Percentiles rank a stretch among this genome's conserved stretches.
These are phyloP conservation scores for Hanseniaspora osmophila DNA, from an alignment of 805 yeast species.

Conservation along the genomic window DNA sequence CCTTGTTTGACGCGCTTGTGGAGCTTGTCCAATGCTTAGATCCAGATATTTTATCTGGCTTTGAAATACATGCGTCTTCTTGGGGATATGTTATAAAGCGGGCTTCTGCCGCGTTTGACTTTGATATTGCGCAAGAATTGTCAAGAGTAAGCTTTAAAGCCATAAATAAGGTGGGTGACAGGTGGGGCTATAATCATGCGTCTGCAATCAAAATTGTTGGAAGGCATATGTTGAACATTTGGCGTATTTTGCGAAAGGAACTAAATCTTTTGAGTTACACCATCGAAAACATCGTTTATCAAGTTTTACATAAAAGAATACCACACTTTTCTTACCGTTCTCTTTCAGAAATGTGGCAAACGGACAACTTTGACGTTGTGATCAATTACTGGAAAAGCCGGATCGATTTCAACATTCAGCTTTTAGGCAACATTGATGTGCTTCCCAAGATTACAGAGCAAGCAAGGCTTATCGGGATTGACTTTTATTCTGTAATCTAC, in stretches of 20 bases:
- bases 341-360: constrained; percentile 34
- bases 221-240: constrained; percentile 68
- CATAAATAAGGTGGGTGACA: constrained; percentile 43
- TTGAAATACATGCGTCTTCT: constrained; percentile 61
- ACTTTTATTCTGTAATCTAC: constrained; percentile 72
- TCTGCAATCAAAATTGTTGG: constrained; percentile 60
- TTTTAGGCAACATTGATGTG: constrained; percentile 50
- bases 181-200: constrained; percentile 75
- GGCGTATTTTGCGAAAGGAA: constrained; percentile 63
- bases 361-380: constrained; percentile 15
- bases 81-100: constrained; percentile 87
- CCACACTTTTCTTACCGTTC: constrained; percentile 44
- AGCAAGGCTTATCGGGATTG: constrained; percentile 77
- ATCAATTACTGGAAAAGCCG: constrained; percentile 34
- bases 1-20: constrained; percentile 41
- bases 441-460: constrained; percentile 64
- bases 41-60: constrained; percentile 82
- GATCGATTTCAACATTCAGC: constrained; percentile 26
- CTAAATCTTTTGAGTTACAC: constrained; percentile 52
- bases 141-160: constrained; percentile 42
- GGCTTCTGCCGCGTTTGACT: constrained; percentile 28
- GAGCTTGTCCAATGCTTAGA: constrained; percentile 48
- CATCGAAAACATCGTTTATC: constrained; percentile 61
- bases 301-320: constrained; percentile 48
- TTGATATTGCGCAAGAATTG: constrained; percentile 42